A percentile compares a stretch with the other conserved stretches of the same genome.
phyloP scores from a whole-genome alignment of 2,329 filamentous ascomycete genomes.

The Hypoxylon sp. region DNA sequence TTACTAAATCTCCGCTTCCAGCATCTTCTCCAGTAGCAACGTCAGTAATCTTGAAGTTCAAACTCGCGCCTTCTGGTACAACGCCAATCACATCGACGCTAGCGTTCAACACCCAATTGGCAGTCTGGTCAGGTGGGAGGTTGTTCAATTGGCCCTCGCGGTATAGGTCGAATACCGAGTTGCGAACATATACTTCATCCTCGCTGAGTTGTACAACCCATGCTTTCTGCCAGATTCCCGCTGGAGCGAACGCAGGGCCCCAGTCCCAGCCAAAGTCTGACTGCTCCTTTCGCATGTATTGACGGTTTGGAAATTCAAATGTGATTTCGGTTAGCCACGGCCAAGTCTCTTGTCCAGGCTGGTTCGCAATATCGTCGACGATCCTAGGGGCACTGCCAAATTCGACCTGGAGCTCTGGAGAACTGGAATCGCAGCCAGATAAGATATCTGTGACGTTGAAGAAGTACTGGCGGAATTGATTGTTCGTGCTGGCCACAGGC shows the following conservation, averaged over 20 bases:
- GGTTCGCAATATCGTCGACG: constrained; percentile 63
- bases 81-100: constrained; percentile 68
- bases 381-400: constrained; percentile 69
- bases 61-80: constrained; percentile 54
- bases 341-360: constrained; percentile 64
- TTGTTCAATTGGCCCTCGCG: constrained; percentile 70
- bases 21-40: constrained; percentile 52
- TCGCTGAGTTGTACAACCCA: constrained; percentile 65
- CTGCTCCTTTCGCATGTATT: constrained; percentile 70
- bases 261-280: constrained; percentile 76
- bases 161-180: constrained; percentile 69
- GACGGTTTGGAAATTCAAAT: constrained; percentile 65
- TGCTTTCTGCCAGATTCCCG: constrained; percentile 72
- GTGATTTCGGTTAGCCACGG: constrained; percentile 60
- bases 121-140: constrained; percentile 66
- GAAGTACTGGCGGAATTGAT: constrained; percentile 72
- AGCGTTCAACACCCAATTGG: constrained; percentile 71
- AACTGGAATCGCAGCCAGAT: constrained; percentile 53
- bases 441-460: constrained; percentile 67
- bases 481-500: constrained; percentile 67
- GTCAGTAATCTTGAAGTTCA: constrained; percentile 63
- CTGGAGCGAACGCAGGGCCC: constrained; percentile 68
- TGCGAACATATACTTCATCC: constrained; percentile 54
- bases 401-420: constrained; percentile 61
- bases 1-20: constrained; percentile 45